Evolutionary conservation across 2,329 filamentous ascomycete genomes (phyloP).

Genomic region (Exserohilum rostratum): DNA sequence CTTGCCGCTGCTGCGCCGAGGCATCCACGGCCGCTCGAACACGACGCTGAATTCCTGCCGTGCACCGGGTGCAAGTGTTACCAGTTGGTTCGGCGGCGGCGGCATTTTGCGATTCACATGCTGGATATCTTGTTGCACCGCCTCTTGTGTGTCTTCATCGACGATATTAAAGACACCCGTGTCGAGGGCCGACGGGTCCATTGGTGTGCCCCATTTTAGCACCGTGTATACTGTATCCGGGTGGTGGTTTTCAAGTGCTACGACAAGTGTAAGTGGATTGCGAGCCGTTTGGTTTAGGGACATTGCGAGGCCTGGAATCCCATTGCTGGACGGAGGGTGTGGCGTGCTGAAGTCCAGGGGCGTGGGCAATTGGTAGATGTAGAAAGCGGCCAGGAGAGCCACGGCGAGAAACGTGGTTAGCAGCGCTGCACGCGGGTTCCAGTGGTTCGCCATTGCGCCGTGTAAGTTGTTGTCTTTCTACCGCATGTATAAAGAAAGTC

Average conservation of each 20-base stretch:
- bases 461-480: too few species aligned
- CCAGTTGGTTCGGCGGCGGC: constrained; percentile 43
- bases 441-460: constrained; percentile 26
- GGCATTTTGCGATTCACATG: constrained; percentile 49
- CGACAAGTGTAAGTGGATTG: constrained; percentile 40
- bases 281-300: constrained; percentile 37
- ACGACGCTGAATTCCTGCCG: constrained; percentile 44
- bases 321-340: constrained; percentile 7
- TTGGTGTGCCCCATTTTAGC: constrained; percentile 50
- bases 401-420: constrained; percentile 34
- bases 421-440: constrained; percentile 35
- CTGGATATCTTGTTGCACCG: constrained; percentile 38
- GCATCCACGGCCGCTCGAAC: constrained; percentile 48
- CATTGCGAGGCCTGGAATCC: constrained; percentile 37
- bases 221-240: constrained; percentile 44
- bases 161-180: constrained; percentile 47
- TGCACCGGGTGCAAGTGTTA: constrained; percentile 44
- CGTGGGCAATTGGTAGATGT: constrained; percentile 32
- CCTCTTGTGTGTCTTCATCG: constrained; percentile 33
- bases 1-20: constrained; percentile 33
- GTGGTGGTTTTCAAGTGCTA: constrained; percentile 47
- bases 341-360: constrained; percentile 33
- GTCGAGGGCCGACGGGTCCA: constrained; percentile 47
- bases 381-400: constrained; percentile 38
- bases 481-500: not conserved